These are phyloP conservation scores for Xylaria sp. DNA, from an alignment of 2,329 filamentous ascomycete species.

Conservation along the genomic window DNA sequence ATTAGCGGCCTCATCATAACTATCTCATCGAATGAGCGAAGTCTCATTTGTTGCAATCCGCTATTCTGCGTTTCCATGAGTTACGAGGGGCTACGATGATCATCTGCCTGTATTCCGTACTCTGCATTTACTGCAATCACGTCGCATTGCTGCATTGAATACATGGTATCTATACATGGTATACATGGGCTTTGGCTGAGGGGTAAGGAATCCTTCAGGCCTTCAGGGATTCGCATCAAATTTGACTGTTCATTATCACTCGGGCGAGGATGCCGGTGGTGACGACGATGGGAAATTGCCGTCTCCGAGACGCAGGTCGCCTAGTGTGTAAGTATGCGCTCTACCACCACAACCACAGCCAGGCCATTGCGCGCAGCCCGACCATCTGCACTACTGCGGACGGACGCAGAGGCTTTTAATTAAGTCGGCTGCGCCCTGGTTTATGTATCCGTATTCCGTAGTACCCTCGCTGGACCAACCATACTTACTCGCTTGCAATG, in stretches of 20 bases:
- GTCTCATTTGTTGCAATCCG: slow-evolving; percentile 3
- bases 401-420: slow-evolving; percentile 15
- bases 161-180: too few relatives aligned
- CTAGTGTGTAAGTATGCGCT: neutral
- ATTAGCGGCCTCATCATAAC: slow-evolving; percentile 17
- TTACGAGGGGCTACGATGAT: slow-evolving; percentile 5
- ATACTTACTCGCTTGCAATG: neutral
- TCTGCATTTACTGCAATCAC: too few relatives aligned
- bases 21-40: slow-evolving; percentile 9
- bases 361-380: slow-evolving; percentile 17
- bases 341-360: slow-evolving; percentile 2
- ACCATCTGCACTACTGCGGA: slow-evolving; percentile 17
- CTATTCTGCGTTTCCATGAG: slow-evolving; percentile 7
- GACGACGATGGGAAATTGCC: neutral
- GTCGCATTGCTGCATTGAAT: too few relatives aligned
- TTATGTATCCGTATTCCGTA: too few relatives aligned
- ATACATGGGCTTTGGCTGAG: neutral
- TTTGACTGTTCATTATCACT: neutral
- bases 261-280: neutral
- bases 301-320: slow-evolving; percentile 15
- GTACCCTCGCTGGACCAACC: slow-evolving; percentile 2
- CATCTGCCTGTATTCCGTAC: too few relatives aligned
- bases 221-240: too few relatives aligned
- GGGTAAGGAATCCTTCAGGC: slow-evolving; percentile 4
- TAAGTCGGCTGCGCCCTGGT: slow-evolving; percentile 15